Percentiles rank a stretch among this genome's conserved stretches.
phyloP scores from a whole-genome alignment of 805 yeast genomes.

The Barnettozyma salicaria region DNA sequence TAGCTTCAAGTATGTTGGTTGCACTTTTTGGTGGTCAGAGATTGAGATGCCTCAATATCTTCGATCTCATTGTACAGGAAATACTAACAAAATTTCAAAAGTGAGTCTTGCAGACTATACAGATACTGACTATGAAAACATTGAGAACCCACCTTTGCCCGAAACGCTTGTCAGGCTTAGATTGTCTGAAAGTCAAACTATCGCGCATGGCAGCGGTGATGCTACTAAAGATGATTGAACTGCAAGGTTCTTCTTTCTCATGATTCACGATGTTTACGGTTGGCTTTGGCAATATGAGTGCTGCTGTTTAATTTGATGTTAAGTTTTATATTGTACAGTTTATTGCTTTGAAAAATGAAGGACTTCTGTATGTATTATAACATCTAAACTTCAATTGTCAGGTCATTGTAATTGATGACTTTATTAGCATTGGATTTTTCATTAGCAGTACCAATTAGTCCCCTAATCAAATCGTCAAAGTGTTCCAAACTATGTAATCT shows the following conservation, averaged over 20 bases:
- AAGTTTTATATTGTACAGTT: too few relatives aligned
- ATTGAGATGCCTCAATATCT: too few relatives aligned
- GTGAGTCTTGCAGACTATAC: conserved; percentile 38
- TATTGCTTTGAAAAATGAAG: too few relatives aligned
- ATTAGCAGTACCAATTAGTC: conserved; percentile 34
- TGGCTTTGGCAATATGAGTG: background rate
- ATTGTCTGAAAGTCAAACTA: conserved; percentile 34
- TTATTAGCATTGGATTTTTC: conserved; percentile 30
- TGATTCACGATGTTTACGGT: too few relatives aligned
- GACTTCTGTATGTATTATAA: too few relatives aligned
- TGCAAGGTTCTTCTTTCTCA: conserved; percentile 4
- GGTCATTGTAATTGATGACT: conserved; percentile 33
- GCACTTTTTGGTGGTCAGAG: too few relatives aligned
- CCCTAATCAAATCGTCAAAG: conserved; percentile 28
- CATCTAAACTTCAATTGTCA: conserved; percentile 28
- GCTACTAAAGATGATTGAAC: background rate
- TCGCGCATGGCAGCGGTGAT: conserved; percentile 29
- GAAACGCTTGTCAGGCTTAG: conserved; percentile 60
- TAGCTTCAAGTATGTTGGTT: conserved; percentile 45
- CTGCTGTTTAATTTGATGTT: background rate
- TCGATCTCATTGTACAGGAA: background rate
- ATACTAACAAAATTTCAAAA: conserved; percentile 12
- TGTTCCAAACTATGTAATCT: conserved; percentile 11
- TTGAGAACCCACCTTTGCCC: conserved; percentile 45
- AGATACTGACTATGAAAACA: conserved; percentile 26